phyloP scores from a whole-genome alignment of 2,329 filamentous ascomycete genomes.

The Penicillium sp. region DNA sequence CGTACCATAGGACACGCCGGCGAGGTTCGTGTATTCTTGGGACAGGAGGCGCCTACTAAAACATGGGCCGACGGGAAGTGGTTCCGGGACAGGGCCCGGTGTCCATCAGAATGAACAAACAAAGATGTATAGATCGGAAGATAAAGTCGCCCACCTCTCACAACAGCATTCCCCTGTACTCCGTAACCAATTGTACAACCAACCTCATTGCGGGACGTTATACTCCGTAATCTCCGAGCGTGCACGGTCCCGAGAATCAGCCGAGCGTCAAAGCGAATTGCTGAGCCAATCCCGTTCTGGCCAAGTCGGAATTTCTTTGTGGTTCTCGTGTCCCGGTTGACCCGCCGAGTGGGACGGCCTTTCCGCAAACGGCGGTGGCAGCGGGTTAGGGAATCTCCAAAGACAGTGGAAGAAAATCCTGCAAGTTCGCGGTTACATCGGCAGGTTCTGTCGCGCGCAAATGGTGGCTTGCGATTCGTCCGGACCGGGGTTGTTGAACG shows the following conservation, averaged over 20 bases:
- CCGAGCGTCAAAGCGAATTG: slow-evolving; percentile 1
- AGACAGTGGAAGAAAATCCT: neutral
- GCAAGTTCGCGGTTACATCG: slow-evolving; percentile 1
- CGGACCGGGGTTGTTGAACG: neutral
- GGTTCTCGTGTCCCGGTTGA: neutral
- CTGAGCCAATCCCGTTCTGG: neutral
- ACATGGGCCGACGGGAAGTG: slow-evolving; percentile 14
- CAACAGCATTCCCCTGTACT: neutral
- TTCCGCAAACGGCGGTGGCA: slow-evolving; percentile 1
- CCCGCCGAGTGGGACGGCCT: neutral
- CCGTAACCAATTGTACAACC: neutral
- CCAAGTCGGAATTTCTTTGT: neutral
- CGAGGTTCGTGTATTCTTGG: slow-evolving; percentile 10
- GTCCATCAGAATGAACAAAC: slow-evolving; percentile 1
- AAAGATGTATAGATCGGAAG: neutral
- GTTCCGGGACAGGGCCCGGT: slow-evolving; percentile 10
- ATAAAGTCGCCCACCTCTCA: neutral
- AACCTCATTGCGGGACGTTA: neutral
- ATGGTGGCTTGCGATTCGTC: neutral
- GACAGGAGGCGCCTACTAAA: slow-evolving; percentile 8
- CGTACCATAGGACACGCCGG: slow-evolving; percentile 9
- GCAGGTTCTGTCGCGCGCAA: neutral
- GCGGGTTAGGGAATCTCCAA: neutral
- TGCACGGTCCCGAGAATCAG: slow-evolving; percentile 10
- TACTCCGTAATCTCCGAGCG: slow-evolving; percentile 3